These are phyloP conservation scores for Russula sp. DNA, from an alignment of 768 basidiomycete genomes.

Conservation along the genomic window DNA sequence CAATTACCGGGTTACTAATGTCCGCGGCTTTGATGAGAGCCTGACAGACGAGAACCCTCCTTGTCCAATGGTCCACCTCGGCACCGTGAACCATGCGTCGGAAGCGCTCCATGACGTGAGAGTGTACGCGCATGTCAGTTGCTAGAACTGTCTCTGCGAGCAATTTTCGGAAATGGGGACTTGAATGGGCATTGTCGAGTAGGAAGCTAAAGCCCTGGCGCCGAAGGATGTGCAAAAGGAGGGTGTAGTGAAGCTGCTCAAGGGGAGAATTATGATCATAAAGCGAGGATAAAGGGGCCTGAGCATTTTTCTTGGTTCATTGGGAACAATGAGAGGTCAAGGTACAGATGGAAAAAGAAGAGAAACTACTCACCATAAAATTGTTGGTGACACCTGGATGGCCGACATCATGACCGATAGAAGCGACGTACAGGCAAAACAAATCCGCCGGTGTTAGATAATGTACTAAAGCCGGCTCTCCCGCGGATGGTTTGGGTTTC, in stretches of 20 bases:
- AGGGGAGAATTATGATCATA: conserved; percentile 88
- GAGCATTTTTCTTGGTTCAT: conserved; percentile 76
- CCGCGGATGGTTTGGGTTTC: conserved; percentile 34
- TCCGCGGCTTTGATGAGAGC: conserved; percentile 96
- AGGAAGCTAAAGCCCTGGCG: conserved; percentile 68
- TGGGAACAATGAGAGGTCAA: conserved; percentile 16
- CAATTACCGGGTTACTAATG: conserved; percentile 93
- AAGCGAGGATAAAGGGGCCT: conserved; percentile 78
- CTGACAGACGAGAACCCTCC: conserved; percentile 73
- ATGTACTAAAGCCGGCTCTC: conserved; percentile 23
- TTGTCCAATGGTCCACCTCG: conserved; percentile 34
- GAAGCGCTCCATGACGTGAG: conserved; percentile 73
- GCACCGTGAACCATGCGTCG: conserved; percentile 41
- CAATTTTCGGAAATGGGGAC: conserved; percentile 57
- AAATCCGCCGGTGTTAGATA: conserved; percentile 63
- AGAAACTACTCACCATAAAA: conserved; percentile 69
- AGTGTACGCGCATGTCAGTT: conserved; percentile 93
- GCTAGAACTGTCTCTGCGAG: conserved; percentile 81
- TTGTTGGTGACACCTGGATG: conserved; percentile 93
- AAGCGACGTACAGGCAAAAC: conserved; percentile 81
- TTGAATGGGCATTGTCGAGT: conserved; percentile 49
- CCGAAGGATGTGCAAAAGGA: conserved; percentile 75
- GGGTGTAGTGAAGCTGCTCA: conserved; percentile 85
- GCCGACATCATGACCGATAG: conserved; percentile 96
- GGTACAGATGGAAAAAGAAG: background rate